phyloP scores from a whole-genome alignment of 108 stramenopile genomes.

The Nitzschia palea region DNA sequence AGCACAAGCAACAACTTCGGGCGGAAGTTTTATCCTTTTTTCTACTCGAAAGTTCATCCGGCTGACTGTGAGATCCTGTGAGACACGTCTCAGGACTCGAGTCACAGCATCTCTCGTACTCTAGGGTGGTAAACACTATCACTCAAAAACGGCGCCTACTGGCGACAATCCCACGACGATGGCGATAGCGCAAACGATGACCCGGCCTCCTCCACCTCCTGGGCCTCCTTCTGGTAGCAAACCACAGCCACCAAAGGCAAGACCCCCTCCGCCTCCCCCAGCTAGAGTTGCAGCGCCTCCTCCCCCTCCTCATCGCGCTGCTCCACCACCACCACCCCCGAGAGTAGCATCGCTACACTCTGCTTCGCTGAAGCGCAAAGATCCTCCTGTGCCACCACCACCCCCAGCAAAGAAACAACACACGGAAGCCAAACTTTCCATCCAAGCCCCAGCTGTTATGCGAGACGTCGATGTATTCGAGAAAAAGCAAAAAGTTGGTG shows the following conservation, averaged over 20 bases:
- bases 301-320: constrained; percentile 16
- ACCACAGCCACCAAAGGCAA: constrained; percentile 14
- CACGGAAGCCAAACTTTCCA: constrained; percentile 34
- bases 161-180: constrained; percentile 15
- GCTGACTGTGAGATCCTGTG: neutral
- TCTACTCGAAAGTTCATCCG: neutral
- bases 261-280: constrained; percentile 43
- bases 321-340: constrained; percentile 40
- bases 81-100: neutral
- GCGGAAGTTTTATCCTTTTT: too few relatives aligned
- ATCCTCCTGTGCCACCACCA: constrained; percentile 7
- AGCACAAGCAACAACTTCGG: neutral
- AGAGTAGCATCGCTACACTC: constrained; percentile 40
- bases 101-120: neutral
- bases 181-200: constrained; percentile 52
- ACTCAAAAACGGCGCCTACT: constrained; percentile 1
- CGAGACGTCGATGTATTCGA: constrained; percentile 82
- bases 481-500: constrained; percentile 77
- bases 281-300: constrained; percentile 25
- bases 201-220: constrained; percentile 42
- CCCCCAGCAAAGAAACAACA: neutral
- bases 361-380: constrained; percentile 6
- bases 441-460: constrained; percentile 66
- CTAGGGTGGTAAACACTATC: neutral
- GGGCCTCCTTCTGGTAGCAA: constrained; percentile 26